These are phyloP conservation scores for Syzygium jambos DNA, from an alignment of 345 rosid genomes.

Conservation along the genomic window DNA sequence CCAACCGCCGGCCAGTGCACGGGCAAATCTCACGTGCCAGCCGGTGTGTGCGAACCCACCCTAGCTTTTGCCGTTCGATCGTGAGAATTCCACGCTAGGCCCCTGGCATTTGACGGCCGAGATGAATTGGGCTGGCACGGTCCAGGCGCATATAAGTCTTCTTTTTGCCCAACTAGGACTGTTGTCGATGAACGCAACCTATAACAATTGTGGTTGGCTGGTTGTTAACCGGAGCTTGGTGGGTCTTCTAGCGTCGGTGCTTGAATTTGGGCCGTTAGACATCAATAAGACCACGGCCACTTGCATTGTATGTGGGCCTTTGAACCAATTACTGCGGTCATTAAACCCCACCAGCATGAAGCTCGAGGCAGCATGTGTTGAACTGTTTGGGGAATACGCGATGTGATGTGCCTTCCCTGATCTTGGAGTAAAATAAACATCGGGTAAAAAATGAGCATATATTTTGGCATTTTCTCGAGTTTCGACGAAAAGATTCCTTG, in stretches of 20 bases:
- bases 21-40: too few relatives aligned
- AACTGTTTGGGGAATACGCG: too few relatives aligned
- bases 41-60: not conserved
- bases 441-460: too few relatives aligned
- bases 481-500: too few relatives aligned
- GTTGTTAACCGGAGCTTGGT: not conserved
- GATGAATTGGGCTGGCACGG: not conserved
- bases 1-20: not conserved
- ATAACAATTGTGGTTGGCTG: not conserved
- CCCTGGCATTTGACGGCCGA: not conserved
- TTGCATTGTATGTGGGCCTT: not conserved
- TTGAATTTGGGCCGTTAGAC: not conserved
- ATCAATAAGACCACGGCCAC: not conserved
- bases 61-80: not conserved
- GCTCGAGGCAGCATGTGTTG: too few relatives aligned
- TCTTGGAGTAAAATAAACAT: too few relatives aligned
- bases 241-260: not conserved
- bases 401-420: too few relatives aligned
- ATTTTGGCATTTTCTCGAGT: too few relatives aligned
- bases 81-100: not conserved
- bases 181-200: not conserved
- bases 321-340: too few relatives aligned
- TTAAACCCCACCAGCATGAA: too few relatives aligned
- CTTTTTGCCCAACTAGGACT: not conserved
- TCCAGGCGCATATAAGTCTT: not conserved